Conservation (phyloP, 495 filamentous ascomycete genomes). For the Ramalina intermedia region DNA sequence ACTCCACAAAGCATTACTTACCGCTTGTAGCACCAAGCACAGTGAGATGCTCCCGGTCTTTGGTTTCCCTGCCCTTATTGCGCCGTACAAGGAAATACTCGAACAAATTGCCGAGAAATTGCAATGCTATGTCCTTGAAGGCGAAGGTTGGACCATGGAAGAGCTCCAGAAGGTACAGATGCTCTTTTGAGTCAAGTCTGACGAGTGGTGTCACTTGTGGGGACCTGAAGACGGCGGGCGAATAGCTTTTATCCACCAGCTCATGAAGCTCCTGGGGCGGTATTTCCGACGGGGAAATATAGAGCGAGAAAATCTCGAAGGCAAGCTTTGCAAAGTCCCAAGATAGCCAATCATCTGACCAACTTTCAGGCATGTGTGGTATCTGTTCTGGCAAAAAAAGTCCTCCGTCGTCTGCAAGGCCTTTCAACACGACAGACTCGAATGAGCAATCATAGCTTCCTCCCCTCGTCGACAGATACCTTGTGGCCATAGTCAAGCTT, state of each 20-base stretch:
- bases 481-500: background rate
- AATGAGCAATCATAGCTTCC: background rate
- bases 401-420: conserved; percentile 75
- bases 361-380: conserved; percentile 46
- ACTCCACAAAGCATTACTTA: conserved; percentile 26
- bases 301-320: conserved; percentile 61
- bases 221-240: conserved; percentile 74
- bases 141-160: conserved; percentile 93
- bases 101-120: conserved; percentile 87
- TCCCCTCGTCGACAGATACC: conserved; percentile 1
- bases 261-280: conserved; percentile 60
- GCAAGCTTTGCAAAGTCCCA: conserved; percentile 68
- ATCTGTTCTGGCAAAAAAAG: conserved; percentile 82
- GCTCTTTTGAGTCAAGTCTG: conserved; percentile 46
- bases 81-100: conserved; percentile 82
- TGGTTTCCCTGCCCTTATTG: conserved; percentile 49
- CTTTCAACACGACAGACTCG: conserved; percentile 41
- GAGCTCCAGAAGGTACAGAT: conserved; percentile 75
- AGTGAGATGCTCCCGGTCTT: conserved; percentile 67
- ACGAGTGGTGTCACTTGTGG: conserved; percentile 59
- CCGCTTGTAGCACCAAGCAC: conserved; percentile 86
- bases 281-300: conserved; percentile 71
- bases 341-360: conserved; percentile 55
- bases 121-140: conserved; percentile 65
- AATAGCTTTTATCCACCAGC: conserved; percentile 49